These are phyloP conservation scores for Suillus alpinus DNA, from an alignment of 768 basidiomycete genomes.

Conservation along the genomic window DNA sequence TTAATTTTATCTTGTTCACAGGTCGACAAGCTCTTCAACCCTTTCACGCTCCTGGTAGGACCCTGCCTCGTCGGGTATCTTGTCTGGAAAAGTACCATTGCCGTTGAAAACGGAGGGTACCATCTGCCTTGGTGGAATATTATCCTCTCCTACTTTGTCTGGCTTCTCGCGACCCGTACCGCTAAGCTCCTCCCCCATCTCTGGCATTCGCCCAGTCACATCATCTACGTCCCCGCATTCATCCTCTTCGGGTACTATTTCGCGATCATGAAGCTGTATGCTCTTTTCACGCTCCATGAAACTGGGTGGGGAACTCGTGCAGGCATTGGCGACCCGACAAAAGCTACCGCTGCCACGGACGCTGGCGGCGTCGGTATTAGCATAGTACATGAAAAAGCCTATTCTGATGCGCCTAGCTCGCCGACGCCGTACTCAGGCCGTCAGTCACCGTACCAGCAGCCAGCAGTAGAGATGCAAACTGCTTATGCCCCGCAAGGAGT, in stretches of 20 bases:
- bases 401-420: neutral
- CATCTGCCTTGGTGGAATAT: conserved; percentile 86
- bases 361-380: conserved; percentile 18
- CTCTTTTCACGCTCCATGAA: conserved; percentile 88
- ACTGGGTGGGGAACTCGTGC: conserved; percentile 97
- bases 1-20: conserved; percentile 20
- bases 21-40: conserved; percentile 86
- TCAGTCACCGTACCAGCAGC: neutral
- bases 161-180: conserved; percentile 69
- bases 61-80: conserved; percentile 76
- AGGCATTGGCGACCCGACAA: conserved; percentile 81
- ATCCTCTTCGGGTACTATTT: conserved; percentile 94
- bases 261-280: conserved; percentile 92
- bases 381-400: conserved; percentile 25
- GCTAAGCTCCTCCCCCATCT: conserved; percentile 81
- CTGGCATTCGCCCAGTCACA: conserved; percentile 71
- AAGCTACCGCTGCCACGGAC: conserved; percentile 70
- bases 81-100: conserved; percentile 75
- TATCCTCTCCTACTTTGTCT: conserved; percentile 61
- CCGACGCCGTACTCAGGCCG: neutral
- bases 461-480: conserved; percentile 9
- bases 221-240: conserved; percentile 83
- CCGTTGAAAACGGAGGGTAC: conserved; percentile 66
- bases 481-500: conserved; percentile 3
- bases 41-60: conserved; percentile 82